These are phyloP conservation scores for Pleurotus platypus DNA, from an alignment of 768 basidiomycete genomes.

Conservation along the genomic window DNA sequence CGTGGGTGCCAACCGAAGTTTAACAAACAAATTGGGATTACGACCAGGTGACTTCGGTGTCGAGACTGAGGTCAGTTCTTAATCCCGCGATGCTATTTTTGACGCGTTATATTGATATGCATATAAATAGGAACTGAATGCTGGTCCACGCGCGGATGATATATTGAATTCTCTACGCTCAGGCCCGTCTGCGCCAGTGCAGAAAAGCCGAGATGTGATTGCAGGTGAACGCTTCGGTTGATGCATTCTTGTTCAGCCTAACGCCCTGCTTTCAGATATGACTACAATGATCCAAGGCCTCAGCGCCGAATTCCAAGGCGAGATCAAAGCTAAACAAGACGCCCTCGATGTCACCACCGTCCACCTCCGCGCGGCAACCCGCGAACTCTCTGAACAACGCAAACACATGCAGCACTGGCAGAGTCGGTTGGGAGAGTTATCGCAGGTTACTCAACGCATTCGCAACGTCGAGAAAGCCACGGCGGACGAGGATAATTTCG, in stretches of 20 bases:
- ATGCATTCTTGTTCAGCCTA: constrained; percentile 3
- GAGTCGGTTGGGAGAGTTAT: constrained; percentile 67
- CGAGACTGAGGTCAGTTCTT: constrained; percentile 71
- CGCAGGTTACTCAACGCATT: constrained; percentile 75
- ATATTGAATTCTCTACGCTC: constrained; percentile 71
- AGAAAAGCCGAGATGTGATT: constrained; percentile 87
- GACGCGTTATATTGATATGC: not conserved
- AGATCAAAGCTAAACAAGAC: constrained; percentile 85
- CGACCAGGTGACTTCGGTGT: constrained; percentile 94
- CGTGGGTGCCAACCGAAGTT: constrained; percentile 85
- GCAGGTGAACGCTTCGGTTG: constrained; percentile 42
- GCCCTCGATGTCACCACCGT: constrained; percentile 83
- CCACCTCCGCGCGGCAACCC: constrained; percentile 85
- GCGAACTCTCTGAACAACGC: constrained; percentile 87
- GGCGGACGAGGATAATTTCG: constrained; percentile 74
- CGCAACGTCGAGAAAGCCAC: constrained; percentile 83
- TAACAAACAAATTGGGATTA: constrained; percentile 91
- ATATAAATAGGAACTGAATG: constrained; percentile 56
- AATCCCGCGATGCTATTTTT: not conserved
- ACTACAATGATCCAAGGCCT: constrained; percentile 80
- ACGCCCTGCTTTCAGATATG: constrained; percentile 54
- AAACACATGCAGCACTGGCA: constrained; percentile 81
- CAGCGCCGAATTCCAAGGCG: constrained; percentile 72
- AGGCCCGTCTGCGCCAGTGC: constrained; percentile 72
- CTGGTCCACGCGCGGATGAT: constrained; percentile 74